Base-by-base conservation (phyloP, 2,329 filamentous ascomycete genomes). In the Cordyceps cateniannulata region DNA sequence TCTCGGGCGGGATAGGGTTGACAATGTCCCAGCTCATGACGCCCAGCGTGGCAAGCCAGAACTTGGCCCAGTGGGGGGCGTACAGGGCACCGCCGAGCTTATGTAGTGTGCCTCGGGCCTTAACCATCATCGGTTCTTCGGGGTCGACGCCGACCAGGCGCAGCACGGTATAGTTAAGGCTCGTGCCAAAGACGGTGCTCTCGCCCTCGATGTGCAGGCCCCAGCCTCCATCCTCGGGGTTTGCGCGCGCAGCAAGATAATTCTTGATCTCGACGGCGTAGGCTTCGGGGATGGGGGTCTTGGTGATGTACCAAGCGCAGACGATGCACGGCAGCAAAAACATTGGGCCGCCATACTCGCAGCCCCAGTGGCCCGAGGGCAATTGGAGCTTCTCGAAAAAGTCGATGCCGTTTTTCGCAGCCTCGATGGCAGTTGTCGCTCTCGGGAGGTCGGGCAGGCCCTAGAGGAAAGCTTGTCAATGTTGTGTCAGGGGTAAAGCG, bases 271-370 rank as follows among this genome's bases (percentile, higher is more conserved):
- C 95, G 49, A 86, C 91, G 24, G 88, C 87, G 72, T 92, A 88
- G 62, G 89, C 85, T 63, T 85, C 84, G 1, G 92, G 87, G 61
- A 99, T 90, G 4, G 89, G 89, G 57, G 91, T 96, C 71, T 93
- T 86, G 64, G 93, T 98, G 57, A 89, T 89, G 72, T 96, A 93
- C 86, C 91, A 96, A 29, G 89, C 83, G 66, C 96, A 85, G 63
- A 97, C 85, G 24, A 96, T 73, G 49, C 93, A 91, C 0, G 93
- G 91, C 1, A 98, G 80, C 44, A 98, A 83, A 71, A 99, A 99
- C 90, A 97, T 93, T 4, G 95, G 95, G 0, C 95, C 95, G 59
- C 95, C 95, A 76, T 99, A 99, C 73, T 99, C 95, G 77, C 93
- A 98, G 5, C 82, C 95, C 95, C 95, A 99, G 70, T 97, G 91